A percentile compares a stretch with the other conserved stretches of the same genome.
phyloP scores from a whole-genome alignment of 768 basidiomycete genomes.

The Cystobasidium onofrii region DNA sequence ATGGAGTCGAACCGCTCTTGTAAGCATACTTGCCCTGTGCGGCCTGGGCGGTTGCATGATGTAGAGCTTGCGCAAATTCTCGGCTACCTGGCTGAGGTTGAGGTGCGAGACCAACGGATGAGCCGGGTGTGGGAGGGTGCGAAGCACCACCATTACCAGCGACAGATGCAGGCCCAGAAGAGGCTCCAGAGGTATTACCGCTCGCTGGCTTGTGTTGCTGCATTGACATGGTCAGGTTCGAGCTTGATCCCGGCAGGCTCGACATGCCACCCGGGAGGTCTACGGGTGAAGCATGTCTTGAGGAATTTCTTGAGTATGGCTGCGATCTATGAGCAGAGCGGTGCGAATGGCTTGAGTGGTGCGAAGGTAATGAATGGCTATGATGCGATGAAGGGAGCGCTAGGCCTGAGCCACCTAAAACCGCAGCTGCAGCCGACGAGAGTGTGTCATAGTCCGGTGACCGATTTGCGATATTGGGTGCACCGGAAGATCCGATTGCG shows the following conservation, averaged over 20 bases:
- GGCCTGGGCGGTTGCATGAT: neutral
- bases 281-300: constrained; percentile 9
- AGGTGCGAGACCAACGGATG: neutral
- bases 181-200: neutral
- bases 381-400: neutral
- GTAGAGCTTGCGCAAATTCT: neutral
- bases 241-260: neutral
- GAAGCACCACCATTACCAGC: neutral
- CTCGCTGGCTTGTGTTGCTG: neutral
- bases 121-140: constrained; percentile 17
- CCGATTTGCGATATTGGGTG: neutral
- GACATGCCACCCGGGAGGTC: neutral
- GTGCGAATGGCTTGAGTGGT: constrained; percentile 18
- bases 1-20: neutral
- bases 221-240: neutral
- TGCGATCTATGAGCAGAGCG: constrained; percentile 3
- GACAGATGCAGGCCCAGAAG: neutral
- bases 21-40: neutral
- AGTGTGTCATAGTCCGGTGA: constrained; percentile 23
- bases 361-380: neutral
- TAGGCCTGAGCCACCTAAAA: neutral
- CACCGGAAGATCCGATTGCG: neutral
- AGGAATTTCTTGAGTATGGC: constrained; percentile 18
- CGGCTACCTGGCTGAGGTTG: neutral
- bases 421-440: neutral